These are phyloP conservation scores for Erucastrum elatum DNA, from an alignment of 345 rosid species.

Conservation along the genomic window DNA sequence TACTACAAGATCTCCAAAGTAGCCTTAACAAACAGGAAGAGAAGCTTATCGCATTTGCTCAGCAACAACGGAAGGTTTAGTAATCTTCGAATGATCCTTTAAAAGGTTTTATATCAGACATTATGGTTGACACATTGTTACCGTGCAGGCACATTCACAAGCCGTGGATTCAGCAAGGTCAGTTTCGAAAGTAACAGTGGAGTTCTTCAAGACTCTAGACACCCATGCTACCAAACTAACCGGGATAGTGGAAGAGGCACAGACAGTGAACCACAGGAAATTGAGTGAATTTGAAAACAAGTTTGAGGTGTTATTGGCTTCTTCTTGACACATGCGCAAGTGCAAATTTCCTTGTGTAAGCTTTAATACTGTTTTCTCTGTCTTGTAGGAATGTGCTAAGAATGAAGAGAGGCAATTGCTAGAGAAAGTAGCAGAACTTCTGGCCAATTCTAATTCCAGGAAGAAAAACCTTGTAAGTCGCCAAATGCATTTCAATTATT, in stretches of 20 bases:
- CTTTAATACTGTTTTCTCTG: constrained; percentile 1
- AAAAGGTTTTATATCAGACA: background rate
- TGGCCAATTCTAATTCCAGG: constrained; percentile 76
- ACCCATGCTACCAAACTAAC: constrained; percentile 69
- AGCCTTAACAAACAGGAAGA: constrained; percentile 79
- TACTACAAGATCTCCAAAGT: constrained; percentile 75
- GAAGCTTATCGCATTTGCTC: constrained; percentile 72
- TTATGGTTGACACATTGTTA: background rate
- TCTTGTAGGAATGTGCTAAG: constrained; percentile 77
- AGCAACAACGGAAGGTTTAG: constrained; percentile 76
- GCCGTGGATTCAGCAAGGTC: constrained; percentile 81
- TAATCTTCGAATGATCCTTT: constrained; percentile 13
- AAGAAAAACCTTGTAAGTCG: constrained; percentile 79
- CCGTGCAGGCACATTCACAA: constrained; percentile 78
- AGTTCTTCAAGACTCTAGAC: constrained; percentile 75
- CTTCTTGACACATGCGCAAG: constrained; percentile 11
- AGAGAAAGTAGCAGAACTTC: constrained; percentile 87
- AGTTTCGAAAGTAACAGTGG: constrained; percentile 74
- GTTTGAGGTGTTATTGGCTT: constrained; percentile 66
- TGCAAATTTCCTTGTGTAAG: background rate
- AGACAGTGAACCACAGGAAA: constrained; percentile 71
- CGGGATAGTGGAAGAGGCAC: constrained; percentile 80
- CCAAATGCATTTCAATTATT: background rate
- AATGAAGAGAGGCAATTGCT: constrained; percentile 83
- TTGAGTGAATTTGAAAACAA: constrained; percentile 80